Conservation (phyloP, 768 basidiomycete species). For the Tulasnella sp. region DNA sequence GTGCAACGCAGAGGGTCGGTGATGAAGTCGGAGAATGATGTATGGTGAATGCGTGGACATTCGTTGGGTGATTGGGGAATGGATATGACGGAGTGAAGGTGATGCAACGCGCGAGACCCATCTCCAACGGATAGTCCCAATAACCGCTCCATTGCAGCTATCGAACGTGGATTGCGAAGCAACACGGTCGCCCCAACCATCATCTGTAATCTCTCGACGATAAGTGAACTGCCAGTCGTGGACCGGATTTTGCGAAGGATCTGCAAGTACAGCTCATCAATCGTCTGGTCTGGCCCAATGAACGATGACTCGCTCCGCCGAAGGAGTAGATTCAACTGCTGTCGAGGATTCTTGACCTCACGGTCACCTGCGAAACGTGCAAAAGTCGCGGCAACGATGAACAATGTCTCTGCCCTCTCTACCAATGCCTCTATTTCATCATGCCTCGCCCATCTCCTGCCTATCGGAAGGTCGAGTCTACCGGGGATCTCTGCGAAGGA, state of each 20-base stretch:
- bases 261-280: background rate
- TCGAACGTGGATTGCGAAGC: background rate
- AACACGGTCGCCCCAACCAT: constrained; percentile 7
- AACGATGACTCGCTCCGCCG: background rate
- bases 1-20: background rate
- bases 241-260: background rate
- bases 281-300: background rate
- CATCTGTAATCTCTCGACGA: background rate
- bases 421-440: background rate
- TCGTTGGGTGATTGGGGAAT: background rate
- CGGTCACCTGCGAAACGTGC: background rate
- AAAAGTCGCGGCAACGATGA: background rate
- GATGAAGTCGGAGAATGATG: constrained; percentile 14
- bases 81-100: constrained; percentile 2
- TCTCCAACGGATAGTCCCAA: background rate
- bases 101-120: background rate
- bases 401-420: background rate
- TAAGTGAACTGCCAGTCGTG: background rate
- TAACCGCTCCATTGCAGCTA: background rate
- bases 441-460: background rate
- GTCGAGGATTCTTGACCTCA: background rate
- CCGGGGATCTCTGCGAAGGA: background rate
- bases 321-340: background rate
- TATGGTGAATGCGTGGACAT: constrained; percentile 5
- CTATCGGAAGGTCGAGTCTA: background rate